A percentile compares a stretch with the other conserved stretches of the same genome.
Evolutionary conservation across 1,139 yeast genomes (phyloP).

Genomic region (Geotrichum phurueaensis): DNA sequence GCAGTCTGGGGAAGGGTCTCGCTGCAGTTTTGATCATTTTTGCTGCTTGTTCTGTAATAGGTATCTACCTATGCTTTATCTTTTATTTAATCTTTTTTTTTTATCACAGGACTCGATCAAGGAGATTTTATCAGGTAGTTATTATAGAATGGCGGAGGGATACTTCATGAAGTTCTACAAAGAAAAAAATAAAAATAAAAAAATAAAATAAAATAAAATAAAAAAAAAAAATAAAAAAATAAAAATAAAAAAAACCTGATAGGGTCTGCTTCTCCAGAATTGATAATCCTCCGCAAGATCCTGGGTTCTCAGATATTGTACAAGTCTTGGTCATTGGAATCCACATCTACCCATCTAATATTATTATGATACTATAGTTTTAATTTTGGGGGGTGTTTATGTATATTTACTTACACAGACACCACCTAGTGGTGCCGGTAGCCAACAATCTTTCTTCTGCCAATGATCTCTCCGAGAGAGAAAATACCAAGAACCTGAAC

Average conservation of each 20-base stretch:
- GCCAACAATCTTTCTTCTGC: constrained; percentile 88
- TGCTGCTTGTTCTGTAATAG: not conserved
- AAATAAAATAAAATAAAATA: too few species aligned
- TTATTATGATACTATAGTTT: not conserved
- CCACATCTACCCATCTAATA: not conserved
- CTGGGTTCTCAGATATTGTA: too few species aligned
- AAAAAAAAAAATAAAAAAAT: too few species aligned
- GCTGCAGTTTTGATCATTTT: not conserved
- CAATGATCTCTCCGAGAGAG: constrained; percentile 92
- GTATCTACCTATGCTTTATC: too few species aligned
- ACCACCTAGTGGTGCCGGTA: constrained; percentile 41
- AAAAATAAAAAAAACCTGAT: too few species aligned
- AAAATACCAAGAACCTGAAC: constrained; percentile 86
- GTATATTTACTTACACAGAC: not conserved
- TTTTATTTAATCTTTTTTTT: not conserved
- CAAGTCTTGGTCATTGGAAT: too few species aligned
- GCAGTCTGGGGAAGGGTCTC: not conserved
- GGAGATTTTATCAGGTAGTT: too few species aligned
- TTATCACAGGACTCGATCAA: not conserved
- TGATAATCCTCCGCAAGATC: too few species aligned
- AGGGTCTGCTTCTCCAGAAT: too few species aligned
- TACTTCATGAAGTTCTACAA: too few species aligned
- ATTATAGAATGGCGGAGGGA: too few species aligned
- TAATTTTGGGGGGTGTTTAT: not conserved
- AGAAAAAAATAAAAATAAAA: too few species aligned